Evolutionary conservation across 371 early-diverging fungal species (phyloP).

Genomic region (Phascolomyces articulosus): DNA sequence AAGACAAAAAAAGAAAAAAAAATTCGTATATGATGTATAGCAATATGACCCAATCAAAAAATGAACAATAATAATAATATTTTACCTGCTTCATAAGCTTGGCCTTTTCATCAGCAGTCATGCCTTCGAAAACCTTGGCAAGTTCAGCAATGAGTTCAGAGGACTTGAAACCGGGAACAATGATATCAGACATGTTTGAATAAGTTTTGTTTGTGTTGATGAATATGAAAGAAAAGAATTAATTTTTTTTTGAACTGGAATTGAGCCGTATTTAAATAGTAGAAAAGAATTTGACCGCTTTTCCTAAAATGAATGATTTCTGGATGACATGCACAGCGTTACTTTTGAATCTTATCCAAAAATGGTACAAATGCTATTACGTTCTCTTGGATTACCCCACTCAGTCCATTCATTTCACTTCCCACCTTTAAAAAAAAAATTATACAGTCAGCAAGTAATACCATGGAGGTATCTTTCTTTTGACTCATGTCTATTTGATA

Average conservation of each 20-base stretch:
- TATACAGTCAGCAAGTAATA: too few species aligned
- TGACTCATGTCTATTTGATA: too few species aligned
- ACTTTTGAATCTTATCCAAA: background rate
- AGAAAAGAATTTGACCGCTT: background rate
- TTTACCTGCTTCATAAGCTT: conserved; percentile 48
- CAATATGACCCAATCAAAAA: too few species aligned
- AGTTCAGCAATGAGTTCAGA: conserved; percentile 47
- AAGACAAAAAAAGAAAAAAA: too few species aligned
- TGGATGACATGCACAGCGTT: conserved; percentile 1
- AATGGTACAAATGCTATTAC: conserved; percentile 5
- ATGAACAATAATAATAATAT: background rate
- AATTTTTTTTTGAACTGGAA: background rate
- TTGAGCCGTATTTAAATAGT: background rate
- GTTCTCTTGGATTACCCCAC: background rate
- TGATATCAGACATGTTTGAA: conserved; percentile 43
- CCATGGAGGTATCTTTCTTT: too few species aligned
- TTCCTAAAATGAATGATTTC: background rate
- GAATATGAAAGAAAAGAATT: conserved; percentile 2
- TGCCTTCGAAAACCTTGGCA: conserved; percentile 35
- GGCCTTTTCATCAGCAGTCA: conserved; percentile 36
- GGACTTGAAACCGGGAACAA: conserved; percentile 50
- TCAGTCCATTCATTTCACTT: background rate
- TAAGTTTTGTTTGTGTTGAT: background rate
- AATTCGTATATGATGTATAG: too few species aligned
- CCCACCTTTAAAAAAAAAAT: too few species aligned